A percentile compares a stretch with the other conserved stretches of the same genome.
Conservation (phyloP, 257 asterid species). For the Capsicum pubescens region DNA sequence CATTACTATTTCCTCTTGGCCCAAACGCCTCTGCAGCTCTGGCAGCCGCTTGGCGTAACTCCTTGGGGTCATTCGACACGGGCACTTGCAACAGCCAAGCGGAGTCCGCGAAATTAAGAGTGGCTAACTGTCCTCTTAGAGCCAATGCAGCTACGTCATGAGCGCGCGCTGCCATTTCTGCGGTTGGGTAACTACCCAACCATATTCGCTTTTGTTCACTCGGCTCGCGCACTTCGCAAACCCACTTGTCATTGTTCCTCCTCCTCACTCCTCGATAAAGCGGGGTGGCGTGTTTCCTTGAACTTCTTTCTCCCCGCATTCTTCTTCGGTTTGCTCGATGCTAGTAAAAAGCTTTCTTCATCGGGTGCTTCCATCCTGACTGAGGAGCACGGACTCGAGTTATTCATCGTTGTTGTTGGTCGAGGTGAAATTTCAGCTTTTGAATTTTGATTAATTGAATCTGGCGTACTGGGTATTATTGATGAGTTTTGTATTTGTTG, state of each 20-base stretch:
- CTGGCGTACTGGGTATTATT: too few relatives aligned
- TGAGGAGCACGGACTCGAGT: not conserved
- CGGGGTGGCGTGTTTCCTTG: conserved; percentile 49
- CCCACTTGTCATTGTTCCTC: conserved; percentile 44
- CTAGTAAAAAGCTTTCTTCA: conserved; percentile 27
- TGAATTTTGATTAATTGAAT: not conserved
- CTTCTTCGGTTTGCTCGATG: conserved; percentile 39
- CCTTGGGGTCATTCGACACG: conserved; percentile 44
- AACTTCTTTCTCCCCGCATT: conserved; percentile 40
- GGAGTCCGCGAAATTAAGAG: conserved; percentile 69
- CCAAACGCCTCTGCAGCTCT: conserved; percentile 61
- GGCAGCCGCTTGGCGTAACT: conserved; percentile 53
- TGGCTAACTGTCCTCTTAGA: conserved; percentile 52
- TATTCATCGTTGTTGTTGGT: not conserved
- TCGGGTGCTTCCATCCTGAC: conserved; percentile 1
- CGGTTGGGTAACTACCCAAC: conserved; percentile 70
- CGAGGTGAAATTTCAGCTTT: not conserved
- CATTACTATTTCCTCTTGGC: conserved; percentile 11
- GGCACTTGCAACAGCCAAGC: conserved; percentile 57
- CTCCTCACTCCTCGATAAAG: conserved; percentile 43
- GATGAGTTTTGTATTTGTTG: too few relatives aligned
- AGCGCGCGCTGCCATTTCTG: conserved; percentile 88
- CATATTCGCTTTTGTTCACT: conserved; percentile 59
- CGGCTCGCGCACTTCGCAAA: conserved; percentile 62
- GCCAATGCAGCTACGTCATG: conserved; percentile 79